phyloP scores from a whole-genome alignment of 441 rosid genomes.

The Macaranga tanarius region DNA sequence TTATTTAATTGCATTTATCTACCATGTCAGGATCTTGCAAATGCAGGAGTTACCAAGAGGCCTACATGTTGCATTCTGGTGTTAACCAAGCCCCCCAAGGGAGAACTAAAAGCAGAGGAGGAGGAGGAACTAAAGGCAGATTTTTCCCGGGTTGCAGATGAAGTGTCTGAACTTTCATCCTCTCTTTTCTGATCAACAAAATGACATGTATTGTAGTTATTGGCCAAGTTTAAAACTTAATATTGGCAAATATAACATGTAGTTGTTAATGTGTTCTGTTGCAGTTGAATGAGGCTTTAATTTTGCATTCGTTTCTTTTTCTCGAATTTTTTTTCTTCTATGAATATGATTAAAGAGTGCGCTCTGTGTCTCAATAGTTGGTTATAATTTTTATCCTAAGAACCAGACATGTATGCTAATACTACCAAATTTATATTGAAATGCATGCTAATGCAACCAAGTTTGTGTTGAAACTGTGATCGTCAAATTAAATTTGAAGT shows the following conservation, averaged over 20 bases:
- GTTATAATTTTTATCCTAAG: too few species aligned
- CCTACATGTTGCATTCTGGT: slow-evolving; percentile 84
- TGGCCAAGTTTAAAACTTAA: slow-evolving; percentile 2
- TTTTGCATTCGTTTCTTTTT: background rate
- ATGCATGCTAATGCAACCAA: too few species aligned
- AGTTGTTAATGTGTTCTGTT: slow-evolving; percentile 6
- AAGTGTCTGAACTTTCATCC: slow-evolving; percentile 56
- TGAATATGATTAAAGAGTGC: too few species aligned
- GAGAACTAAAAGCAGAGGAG: slow-evolving; percentile 59
- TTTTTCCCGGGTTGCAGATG: slow-evolving; percentile 52
- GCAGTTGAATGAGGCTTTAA: background rate
- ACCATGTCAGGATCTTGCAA: slow-evolving; percentile 64
- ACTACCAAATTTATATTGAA: too few species aligned
- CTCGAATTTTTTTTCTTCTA: too few species aligned
- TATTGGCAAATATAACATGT: slow-evolving; percentile 9
- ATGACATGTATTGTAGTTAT: slow-evolving; percentile 5
- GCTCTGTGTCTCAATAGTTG: too few species aligned
- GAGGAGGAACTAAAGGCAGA: slow-evolving; percentile 59
- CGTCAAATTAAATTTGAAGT: too few species aligned
- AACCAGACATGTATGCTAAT: too few species aligned
- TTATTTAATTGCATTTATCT: background rate
- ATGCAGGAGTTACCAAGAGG: slow-evolving; percentile 74
- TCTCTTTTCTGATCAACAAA: slow-evolving; percentile 43
- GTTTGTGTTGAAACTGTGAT: background rate
- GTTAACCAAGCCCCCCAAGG: slow-evolving; percentile 67